phyloP scores from a whole-genome alignment of 1,284 basidiomycete species.

The Boletus holoroseus region DNA sequence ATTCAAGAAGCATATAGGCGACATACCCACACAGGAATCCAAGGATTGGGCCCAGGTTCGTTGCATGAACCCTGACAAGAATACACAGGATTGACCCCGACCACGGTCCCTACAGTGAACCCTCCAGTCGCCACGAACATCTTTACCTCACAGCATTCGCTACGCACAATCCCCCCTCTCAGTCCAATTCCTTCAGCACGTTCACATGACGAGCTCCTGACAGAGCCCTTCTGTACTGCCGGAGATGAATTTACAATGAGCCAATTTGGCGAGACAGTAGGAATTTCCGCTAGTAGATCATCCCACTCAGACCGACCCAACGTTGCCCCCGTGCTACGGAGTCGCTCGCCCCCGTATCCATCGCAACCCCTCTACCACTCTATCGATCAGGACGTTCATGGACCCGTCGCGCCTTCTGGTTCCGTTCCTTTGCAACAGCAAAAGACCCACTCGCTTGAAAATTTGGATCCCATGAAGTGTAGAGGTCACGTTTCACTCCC shows the following conservation, averaged over 20 bases:
- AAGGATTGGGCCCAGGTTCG: conserved; percentile 19
- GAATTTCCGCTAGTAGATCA: not conserved
- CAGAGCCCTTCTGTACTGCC: not conserved
- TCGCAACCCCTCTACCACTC: not conserved
- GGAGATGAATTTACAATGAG: not conserved
- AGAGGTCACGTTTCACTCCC: not conserved
- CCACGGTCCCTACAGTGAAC: conserved; percentile 6
- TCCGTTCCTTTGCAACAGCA: not conserved
- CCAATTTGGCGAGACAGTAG: not conserved
- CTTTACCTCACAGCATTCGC: conserved; percentile 4
- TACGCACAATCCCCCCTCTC: not conserved
- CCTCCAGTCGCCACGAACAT: not conserved
- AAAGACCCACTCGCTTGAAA: not conserved
- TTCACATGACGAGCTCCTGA: conserved; percentile 9
- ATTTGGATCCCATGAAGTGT: conserved; percentile 3
- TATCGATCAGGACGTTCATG: not conserved
- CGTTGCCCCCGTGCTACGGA: not conserved
- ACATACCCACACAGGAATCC: conserved; percentile 17
- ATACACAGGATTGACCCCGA: conserved; percentile 1
- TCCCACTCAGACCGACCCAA: not conserved
- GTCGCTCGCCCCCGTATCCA: not conserved
- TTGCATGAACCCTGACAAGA: conserved; percentile 2
- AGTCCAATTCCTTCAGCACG: conserved; percentile 1
- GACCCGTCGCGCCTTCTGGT: not conserved
- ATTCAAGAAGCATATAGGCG: conserved; percentile 7